Evolutionary conservation across 2,329 filamentous ascomycete genomes (phyloP).

Genomic region (Amesomyces nigricolor): DNA sequence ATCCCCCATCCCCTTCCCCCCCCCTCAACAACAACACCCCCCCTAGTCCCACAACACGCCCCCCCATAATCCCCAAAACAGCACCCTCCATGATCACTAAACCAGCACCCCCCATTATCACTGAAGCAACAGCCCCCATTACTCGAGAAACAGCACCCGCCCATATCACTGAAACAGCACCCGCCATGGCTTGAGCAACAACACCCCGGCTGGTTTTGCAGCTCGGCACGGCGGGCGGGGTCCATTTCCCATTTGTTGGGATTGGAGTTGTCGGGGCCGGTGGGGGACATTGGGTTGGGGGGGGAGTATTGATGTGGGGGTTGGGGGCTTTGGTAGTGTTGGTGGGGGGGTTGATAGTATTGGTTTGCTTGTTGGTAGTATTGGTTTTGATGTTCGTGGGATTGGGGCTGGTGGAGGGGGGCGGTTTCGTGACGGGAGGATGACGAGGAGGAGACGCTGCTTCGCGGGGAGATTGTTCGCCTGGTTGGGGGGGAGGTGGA

Average conservation of each 20-base stretch:
- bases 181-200: conserved; percentile 14
- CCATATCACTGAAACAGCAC: conserved; percentile 19
- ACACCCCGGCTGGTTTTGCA: conserved; percentile 6
- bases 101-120: conserved; percentile 14
- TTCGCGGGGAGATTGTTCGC: not conserved
- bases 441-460: not conserved
- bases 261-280: not conserved
- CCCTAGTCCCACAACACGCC: no score
- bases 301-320: not conserved
- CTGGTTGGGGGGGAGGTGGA: not conserved
- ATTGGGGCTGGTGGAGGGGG: not conserved
- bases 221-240: not conserved
- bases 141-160: conserved; percentile 20
- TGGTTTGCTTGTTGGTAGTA: no score
- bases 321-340: no score
- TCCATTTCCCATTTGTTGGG: not conserved
- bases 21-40: no score
- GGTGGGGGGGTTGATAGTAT: no score
- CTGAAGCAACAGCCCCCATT: conserved; percentile 20
- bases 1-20: no score
- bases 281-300: not conserved
- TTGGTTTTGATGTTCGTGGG: not conserved
- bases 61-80: conserved; percentile 9
- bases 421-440: not conserved
- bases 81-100: conserved; percentile 9